Evolutionary conservation across 208 protist species (phyloP).

Genomic region (Trichomonas gallinae): DNA sequence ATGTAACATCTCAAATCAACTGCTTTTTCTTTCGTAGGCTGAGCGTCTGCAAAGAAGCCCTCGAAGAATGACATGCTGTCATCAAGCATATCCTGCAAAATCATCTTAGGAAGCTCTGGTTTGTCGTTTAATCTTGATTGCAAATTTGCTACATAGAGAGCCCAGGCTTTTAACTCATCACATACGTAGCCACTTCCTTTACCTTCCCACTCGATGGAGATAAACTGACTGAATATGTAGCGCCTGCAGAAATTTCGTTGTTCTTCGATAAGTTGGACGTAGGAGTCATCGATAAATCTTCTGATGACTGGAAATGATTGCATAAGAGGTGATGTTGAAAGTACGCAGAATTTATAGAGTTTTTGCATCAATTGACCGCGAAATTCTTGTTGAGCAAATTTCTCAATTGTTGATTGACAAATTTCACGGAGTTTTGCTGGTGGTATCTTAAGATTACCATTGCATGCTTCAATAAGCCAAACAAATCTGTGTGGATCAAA

Average conservation of each 20-base stretch:
- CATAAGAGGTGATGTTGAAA: neutral
- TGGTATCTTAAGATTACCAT: neutral
- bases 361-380: neutral
- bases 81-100: neutral
- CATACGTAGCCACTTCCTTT: neutral
- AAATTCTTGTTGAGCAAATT: neutral
- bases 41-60: neutral
- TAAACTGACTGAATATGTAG: neutral
- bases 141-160: neutral
- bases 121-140: neutral
- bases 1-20: neutral
- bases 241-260: neutral
- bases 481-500: slow-evolving; percentile 14
- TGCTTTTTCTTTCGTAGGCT: neutral
- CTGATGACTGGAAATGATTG: neutral
- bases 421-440: neutral
- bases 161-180: neutral
- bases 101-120: neutral
- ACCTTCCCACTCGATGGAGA: neutral
- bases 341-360: neutral
- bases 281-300: neutral
- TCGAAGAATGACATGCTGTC: neutral
- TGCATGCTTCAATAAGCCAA: neutral
- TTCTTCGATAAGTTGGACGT: neutral
- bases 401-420: neutral